Percentiles rank a stretch among this genome's conserved stretches.
These are phyloP conservation scores for Colletotrichum cereale DNA, from an alignment of 2,329 filamentous ascomycete genomes.

Conservation along the genomic window DNA sequence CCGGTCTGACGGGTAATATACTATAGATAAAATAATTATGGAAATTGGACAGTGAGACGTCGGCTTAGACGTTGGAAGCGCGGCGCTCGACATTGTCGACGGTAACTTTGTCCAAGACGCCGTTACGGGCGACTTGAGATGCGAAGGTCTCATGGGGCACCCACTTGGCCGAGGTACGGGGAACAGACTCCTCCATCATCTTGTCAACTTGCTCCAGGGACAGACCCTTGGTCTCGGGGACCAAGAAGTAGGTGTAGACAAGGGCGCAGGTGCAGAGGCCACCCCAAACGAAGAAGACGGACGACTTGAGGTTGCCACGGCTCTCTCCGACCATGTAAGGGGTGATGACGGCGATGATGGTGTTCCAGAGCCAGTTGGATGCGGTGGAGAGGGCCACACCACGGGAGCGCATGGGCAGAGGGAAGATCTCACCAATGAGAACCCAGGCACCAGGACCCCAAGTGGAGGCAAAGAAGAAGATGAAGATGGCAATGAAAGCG, in stretches of 20 bases:
- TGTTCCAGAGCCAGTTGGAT: slow-evolving; percentile 94
- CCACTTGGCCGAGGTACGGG: slow-evolving; percentile 83
- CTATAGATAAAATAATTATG: slow-evolving; percentile 29
- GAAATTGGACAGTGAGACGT: slow-evolving; percentile 46
- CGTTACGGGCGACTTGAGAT: slow-evolving; percentile 55
- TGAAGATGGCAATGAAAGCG: slow-evolving; percentile 91
- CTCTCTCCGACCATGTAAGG: slow-evolving; percentile 75
- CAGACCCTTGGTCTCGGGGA: slow-evolving; percentile 81
- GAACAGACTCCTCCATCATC: slow-evolving; percentile 90
- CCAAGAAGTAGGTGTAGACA: slow-evolving; percentile 78
- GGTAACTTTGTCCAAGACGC: slow-evolving; percentile 48
- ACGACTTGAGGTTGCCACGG: slow-evolving; percentile 74
- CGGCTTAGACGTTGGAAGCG: slow-evolving; percentile 49
- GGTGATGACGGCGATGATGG: slow-evolving; percentile 77
- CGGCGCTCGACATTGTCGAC: slow-evolving; percentile 48
- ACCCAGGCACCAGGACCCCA: slow-evolving; percentile 89
- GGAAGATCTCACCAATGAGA: slow-evolving; percentile 91
- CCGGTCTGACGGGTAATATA: slow-evolving; percentile 16
- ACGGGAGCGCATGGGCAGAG: slow-evolving; percentile 87
- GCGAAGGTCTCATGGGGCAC: slow-evolving; percentile 79
- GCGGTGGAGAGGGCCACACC: slow-evolving; percentile 89
- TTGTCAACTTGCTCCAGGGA: slow-evolving; percentile 85
- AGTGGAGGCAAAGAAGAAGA: slow-evolving; percentile 91
- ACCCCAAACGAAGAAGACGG: slow-evolving; percentile 83
- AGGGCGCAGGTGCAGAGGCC: slow-evolving; percentile 71